Evolutionary conservation across 768 basidiomycete genomes (phyloP), one percentile per base, ranked within the genome.

Genomic region (Leccinum boreale): DNA sequence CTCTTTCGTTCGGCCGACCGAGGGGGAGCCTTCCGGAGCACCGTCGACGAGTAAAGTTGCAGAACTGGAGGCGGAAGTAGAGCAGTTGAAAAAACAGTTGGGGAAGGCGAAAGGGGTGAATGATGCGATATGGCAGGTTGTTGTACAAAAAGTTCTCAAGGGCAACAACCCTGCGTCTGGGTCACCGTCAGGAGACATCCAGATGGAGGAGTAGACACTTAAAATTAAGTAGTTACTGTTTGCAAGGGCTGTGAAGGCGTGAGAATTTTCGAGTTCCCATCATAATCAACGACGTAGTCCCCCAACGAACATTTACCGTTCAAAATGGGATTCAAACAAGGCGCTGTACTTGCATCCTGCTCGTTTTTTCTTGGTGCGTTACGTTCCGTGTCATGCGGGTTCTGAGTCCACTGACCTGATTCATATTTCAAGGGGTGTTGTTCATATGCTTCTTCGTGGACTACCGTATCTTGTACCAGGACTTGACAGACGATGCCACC

Each of bases 61-160:
- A 15, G 84, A 87, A 63, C 82, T 96, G 1, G 88, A 94, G 71
- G 72, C 75, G 3, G 92, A 97, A 71, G 80, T 94, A 8, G 78
- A 77, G 51, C 74, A 71, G 24, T 71, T 96, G 57, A 82, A 79
- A 48, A 81, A 84, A 48, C 87, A 93, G 59, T 76, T 98, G 6
- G 83, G 84, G 26, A 87, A 85, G 68, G 95, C 95, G 5, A 92
- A 94, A 67, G 84, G 87, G n/a, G 80, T 97, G 58, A 98, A 97
- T 65, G 93, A 97, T 67, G 79, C 82, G 53, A 96, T 97, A 88
- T 97, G 95, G 95, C 88, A 90, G 62, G 83, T 81, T 3, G 82
- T 94, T 1, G 89, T 95, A 28, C 85, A 89, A 62, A 81, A 75
- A 47, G 73, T 86, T 14, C 73, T 88, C 3, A 68, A 71, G n/a